Percentiles rank a stretch among this genome's conserved stretches.
phyloP scores from a whole-genome alignment of 345 rosid genomes.

The Sonneratia alba region DNA sequence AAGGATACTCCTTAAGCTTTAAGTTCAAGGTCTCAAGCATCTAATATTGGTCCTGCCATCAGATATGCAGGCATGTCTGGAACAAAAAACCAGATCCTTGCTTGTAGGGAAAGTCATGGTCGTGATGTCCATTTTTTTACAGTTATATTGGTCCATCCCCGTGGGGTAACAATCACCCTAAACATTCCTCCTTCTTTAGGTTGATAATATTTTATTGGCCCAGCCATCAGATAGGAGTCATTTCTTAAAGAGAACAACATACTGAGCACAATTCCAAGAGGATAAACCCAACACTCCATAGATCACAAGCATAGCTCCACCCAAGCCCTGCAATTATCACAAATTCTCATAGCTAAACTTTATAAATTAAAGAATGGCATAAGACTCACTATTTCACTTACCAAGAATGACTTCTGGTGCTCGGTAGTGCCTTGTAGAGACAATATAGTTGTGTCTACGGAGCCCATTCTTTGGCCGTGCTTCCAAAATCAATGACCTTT shows the following conservation, averaged over 20 bases:
- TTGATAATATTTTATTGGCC: neutral
- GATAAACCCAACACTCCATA: slow-evolving; percentile 71
- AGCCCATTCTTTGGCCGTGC: slow-evolving; percentile 55
- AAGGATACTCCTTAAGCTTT: neutral
- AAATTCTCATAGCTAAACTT: slow-evolving; percentile 1
- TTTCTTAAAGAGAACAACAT: neutral
- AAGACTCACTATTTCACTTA: slow-evolving; percentile 6
- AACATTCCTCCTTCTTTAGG: neutral
- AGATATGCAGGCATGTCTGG: neutral
- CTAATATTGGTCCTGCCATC: neutral
- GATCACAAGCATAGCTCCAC: slow-evolving; percentile 62
- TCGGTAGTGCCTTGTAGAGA: slow-evolving; percentile 63
- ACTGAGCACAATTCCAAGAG: slow-evolving; percentile 69
- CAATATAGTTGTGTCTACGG: slow-evolving; percentile 48
- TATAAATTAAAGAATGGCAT: neutral
- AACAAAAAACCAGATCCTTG: neutral
- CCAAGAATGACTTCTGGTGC: slow-evolving; percentile 78
- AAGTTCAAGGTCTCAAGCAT: neutral
- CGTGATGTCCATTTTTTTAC: neutral
- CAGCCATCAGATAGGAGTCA: neutral
- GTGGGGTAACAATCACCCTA: neutral
- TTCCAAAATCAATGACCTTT: slow-evolving; percentile 72
- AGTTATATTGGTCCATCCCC: neutral
- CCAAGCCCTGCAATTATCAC: slow-evolving; percentile 42
- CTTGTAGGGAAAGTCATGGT: neutral